Evolutionary conservation across 208 protist species (phyloP), one percentile per base, ranked within the genome.

Genomic region (Borovskyia barvae): DNA sequence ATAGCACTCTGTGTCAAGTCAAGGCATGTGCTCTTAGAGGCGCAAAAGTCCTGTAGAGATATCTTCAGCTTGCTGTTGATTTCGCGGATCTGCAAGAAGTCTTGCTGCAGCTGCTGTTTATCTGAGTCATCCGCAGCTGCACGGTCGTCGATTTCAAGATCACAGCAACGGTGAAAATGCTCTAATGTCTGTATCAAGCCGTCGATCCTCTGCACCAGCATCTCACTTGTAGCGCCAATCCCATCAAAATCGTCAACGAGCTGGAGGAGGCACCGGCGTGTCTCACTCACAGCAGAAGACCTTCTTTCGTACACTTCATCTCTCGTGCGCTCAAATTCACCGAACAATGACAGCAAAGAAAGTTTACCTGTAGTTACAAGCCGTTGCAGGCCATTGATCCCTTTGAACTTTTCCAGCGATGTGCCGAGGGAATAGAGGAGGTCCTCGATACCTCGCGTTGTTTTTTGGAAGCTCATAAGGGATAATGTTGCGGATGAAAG

Each of bases 241-340:
- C 24, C 62, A 1, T 76, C 72, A 50, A 92, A 81, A 12, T 68
- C 43, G 19, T 81, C 68, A 5, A 50, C 75, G 14, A 89, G 45
- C 43, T 72, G 65, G 25, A 89, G 11, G 5, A 92, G 28, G 43
- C 66, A 73, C 22, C 66, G 50, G 2, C 74, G 65, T 26, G 73
- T 87, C 15, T 69, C 46, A n/a, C 52, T 62, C 14, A 87, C 57
- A 14, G 66, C 64, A 25, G 66, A 12, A 8, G 70, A 62, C 7
- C 80, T 43, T n/a, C 52, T 42, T 59, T 82, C 69, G 28, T 81
- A 88, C 1, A 81, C 35, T 14, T 73, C 76, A 43, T 89, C 77
- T 22, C 52, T 51, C 4, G 75, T 86, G 53, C 76, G 54, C 46
- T 85, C 73, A 59, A 88, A 88, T 22, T 79, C 73, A 0, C 78